These are phyloP conservation scores for Trypanosoma brucei DNA, from an alignment of 208 protist species.

Conservation along the genomic window DNA sequence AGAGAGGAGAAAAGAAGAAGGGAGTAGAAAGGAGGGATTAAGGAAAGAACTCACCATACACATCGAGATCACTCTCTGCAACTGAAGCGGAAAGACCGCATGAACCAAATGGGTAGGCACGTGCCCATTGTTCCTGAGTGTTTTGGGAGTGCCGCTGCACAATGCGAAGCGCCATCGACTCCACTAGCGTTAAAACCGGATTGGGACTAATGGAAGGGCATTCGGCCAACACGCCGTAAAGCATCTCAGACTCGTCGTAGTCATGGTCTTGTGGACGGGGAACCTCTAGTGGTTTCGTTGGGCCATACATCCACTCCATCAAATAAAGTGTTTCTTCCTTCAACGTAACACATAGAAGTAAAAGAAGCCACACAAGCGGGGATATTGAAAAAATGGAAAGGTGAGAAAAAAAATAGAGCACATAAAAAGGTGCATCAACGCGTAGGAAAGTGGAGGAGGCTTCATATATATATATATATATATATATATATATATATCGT, in stretches of 20 bases:
- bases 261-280: conserved; percentile 17
- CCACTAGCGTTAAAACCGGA: conserved; percentile 5
- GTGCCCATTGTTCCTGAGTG: conserved; percentile 34
- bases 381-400: neutral
- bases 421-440: neutral
- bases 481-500: no score
- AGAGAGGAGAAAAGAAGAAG: neutral
- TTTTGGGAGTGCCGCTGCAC: conserved; percentile 7
- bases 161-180: conserved; percentile 14
- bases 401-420: neutral
- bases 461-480: no score
- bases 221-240: conserved; percentile 2
- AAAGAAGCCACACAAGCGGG: neutral
- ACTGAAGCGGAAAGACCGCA: conserved; percentile 69
- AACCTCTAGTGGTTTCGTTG: conserved; percentile 28
- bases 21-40: conserved; percentile 7
- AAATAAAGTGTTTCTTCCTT: neutral
- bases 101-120: conserved; percentile 63
- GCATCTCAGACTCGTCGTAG: conserved; percentile 14
- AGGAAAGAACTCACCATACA: conserved; percentile 82
- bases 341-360: neutral
- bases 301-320: conserved; percentile 24
- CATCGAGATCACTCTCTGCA: conserved; percentile 87
- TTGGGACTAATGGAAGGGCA: neutral
- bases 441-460: no score